These are phyloP conservation scores for Cicer bijugum DNA, from an alignment of 306 rosid species.

Conservation along the genomic window DNA sequence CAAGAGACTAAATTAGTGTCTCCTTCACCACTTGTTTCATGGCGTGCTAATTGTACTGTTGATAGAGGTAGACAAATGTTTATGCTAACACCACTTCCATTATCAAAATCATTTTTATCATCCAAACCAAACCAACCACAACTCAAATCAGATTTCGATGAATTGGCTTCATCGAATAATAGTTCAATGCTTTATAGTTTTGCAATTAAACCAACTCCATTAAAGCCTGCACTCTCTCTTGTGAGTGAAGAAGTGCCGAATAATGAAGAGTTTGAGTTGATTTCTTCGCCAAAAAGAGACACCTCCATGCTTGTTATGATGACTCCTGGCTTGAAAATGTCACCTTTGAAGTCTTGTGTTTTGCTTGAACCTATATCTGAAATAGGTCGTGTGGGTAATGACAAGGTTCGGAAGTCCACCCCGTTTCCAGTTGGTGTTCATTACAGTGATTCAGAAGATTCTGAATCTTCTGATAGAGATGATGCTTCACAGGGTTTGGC, in stretches of 20 bases:
- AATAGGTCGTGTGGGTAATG: conserved; percentile 47
- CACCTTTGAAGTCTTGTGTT: conserved; percentile 88
- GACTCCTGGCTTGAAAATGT: conserved; percentile 84
- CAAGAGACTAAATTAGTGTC: conserved; percentile 62
- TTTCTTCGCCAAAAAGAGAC: conserved; percentile 54
- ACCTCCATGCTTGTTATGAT: conserved; percentile 63
- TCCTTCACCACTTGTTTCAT: conserved; percentile 93
- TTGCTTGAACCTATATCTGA: conserved; percentile 84
- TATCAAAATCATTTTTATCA: conserved; percentile 61
- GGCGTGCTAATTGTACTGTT: conserved; percentile 83
- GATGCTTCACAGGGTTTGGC: conserved; percentile 57
- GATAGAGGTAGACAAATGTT: conserved; percentile 85
- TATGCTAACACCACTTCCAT: conserved; percentile 91
- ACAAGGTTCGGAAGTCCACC: conserved; percentile 59
- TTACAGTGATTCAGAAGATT: conserved; percentile 54
- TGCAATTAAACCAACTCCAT: conserved; percentile 48
- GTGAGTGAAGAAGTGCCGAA: conserved; percentile 46
- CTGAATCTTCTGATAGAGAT: conserved; percentile 55
- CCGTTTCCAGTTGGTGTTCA: conserved; percentile 77
- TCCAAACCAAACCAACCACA: conserved; percentile 57
- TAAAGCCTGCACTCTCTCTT: conserved; percentile 54
- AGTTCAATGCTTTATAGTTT: conserved; percentile 42
- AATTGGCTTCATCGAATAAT: conserved; percentile 47
- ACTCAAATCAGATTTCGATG: conserved; percentile 50
- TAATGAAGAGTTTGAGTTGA: conserved; percentile 41